phyloP scores from a whole-genome alignment of 768 basidiomycete species.

The Pleurotus giganteus region DNA sequence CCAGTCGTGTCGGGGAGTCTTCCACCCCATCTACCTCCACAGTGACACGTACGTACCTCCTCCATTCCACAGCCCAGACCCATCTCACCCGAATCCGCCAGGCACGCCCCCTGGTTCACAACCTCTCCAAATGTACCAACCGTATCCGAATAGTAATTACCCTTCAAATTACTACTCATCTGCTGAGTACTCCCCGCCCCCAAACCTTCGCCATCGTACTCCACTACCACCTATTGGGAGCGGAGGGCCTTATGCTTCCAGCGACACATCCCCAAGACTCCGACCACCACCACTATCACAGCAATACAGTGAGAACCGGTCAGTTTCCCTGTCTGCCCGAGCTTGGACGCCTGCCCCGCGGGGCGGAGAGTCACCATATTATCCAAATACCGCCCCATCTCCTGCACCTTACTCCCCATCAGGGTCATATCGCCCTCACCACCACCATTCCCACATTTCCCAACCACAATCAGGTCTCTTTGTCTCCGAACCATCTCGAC shows the following conservation, averaged over 20 bases:
- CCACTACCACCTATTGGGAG: slow-evolving; percentile 6
- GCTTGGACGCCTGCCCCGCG: neutral
- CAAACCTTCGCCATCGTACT: slow-evolving; percentile 17
- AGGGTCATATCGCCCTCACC: slow-evolving; percentile 7
- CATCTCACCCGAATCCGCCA: slow-evolving; percentile 18
- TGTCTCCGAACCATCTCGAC: neutral
- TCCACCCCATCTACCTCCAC: slow-evolving; percentile 23
- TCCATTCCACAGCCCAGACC: slow-evolving; percentile 27
- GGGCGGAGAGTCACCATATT: neutral
- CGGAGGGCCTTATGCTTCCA: neutral
- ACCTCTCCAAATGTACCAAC: slow-evolving; percentile 40
- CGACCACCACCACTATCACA: neutral
- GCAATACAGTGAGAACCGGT: neutral
- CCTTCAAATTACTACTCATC: slow-evolving; percentile 17
- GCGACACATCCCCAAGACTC: neutral
- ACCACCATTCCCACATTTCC: slow-evolving; percentile 1
- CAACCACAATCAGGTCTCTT: slow-evolving; percentile 5
- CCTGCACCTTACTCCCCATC: neutral
- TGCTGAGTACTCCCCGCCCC: slow-evolving; percentile 19
- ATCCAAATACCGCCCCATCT: neutral
- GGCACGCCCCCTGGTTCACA: slow-evolving; percentile 22
- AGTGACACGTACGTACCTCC: slow-evolving; percentile 37
- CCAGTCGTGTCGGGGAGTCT: slow-evolving; percentile 20
- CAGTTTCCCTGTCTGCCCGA: neutral
- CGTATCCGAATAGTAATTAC: slow-evolving; percentile 28